phyloP scores from a whole-genome alignment of 805 yeast species.

The Metschnikowia dekortorum region DNA sequence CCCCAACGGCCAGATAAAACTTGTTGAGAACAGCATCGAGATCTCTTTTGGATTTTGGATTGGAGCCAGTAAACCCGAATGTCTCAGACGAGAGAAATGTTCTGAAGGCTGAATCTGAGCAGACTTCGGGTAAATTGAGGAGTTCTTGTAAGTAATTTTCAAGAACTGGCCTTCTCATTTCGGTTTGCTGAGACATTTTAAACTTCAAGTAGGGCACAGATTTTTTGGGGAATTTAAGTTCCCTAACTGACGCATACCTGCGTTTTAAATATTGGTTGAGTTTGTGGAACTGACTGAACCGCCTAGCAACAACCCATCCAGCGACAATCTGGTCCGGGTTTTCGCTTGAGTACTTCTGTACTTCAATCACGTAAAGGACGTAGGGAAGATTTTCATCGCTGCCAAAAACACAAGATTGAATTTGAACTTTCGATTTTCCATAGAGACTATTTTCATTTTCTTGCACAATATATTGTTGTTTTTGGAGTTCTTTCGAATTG shows the following conservation, averaged over 20 bases:
- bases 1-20: conserved; percentile 19
- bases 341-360: conserved; percentile 47
- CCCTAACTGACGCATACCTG: conserved; percentile 47
- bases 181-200: conserved; percentile 60
- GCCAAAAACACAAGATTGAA: conserved; percentile 52
- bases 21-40: conserved; percentile 26
- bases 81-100: conserved; percentile 73
- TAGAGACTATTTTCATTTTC: conserved; percentile 75
- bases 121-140: conserved; percentile 60
- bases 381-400: conserved; percentile 45
- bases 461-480: conserved; percentile 78
- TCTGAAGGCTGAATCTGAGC: conserved; percentile 68
- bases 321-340: conserved; percentile 49
- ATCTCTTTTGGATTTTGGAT: conserved; percentile 21
- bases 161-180: conserved; percentile 56
- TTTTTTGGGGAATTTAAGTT: conserved; percentile 54
- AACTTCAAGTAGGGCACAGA: conserved; percentile 63
- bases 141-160: conserved; percentile 59
- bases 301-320: conserved; percentile 86
- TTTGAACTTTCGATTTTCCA: conserved; percentile 55
- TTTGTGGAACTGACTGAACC: conserved; percentile 79
- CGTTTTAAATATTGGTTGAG: conserved; percentile 60
- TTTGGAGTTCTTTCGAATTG: conserved; percentile 65
- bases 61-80: conserved; percentile 31
- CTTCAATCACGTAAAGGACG: conserved; percentile 71